Percentiles rank a stretch among this genome's conserved stretches.
Evolutionary conservation across 2,329 filamentous ascomycete species (phyloP).

Genomic region (Phaeosphaeriaceae sp.): DNA sequence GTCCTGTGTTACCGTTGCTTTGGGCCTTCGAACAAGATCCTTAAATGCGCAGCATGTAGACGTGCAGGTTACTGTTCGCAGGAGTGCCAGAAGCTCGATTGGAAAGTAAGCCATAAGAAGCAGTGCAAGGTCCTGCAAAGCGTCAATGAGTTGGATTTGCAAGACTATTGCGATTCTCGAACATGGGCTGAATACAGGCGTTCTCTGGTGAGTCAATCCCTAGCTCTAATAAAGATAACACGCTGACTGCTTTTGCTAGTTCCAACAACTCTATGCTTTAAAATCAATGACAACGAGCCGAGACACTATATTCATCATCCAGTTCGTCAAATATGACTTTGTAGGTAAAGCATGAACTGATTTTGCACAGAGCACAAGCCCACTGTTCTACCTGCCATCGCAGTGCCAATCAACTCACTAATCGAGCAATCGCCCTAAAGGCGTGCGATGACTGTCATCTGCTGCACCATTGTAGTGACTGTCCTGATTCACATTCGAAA

Average conservation of each 20-base stretch:
- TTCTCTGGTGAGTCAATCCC: conserved; percentile 8
- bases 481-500: conserved; percentile 9
- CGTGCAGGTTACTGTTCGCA: conserved; percentile 26
- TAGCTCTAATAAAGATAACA: not conserved
- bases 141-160: conserved; percentile 19
- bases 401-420: conserved; percentile 18
- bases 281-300: conserved; percentile 4
- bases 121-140: conserved; percentile 24
- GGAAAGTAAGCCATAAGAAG: conserved; percentile 22
- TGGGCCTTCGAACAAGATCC: conserved; percentile 14
- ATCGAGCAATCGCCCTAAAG: conserved; percentile 12
- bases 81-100: conserved; percentile 28
- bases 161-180: conserved; percentile 17
- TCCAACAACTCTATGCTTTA: conserved; percentile 15
- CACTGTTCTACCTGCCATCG: conserved; percentile 23
- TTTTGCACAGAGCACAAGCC: conserved; percentile 16
- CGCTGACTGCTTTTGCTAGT: conserved; percentile 4
- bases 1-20: conserved; percentile 26
- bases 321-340: conserved; percentile 12
- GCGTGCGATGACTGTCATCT: conserved; percentile 18
- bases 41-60: conserved; percentile 22
- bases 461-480: conserved; percentile 19
- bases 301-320: conserved; percentile 17
- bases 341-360: not conserved
- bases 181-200: conserved; percentile 20